These are phyloP conservation scores for Syzygium jambos DNA, from an alignment of 345 rosid species.

Conservation along the genomic window DNA sequence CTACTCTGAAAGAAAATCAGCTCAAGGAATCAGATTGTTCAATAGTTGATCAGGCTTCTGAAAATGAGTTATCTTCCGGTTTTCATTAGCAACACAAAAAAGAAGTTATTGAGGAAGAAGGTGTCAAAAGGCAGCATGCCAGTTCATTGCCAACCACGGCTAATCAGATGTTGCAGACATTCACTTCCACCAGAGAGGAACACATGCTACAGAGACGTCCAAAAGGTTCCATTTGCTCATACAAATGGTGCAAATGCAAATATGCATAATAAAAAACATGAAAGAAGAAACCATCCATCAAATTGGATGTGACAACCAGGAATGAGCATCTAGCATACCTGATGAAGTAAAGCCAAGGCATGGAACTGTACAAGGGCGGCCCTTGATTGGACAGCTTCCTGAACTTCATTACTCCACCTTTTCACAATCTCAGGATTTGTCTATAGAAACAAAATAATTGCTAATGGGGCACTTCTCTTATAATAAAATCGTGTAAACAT, in stretches of 20 bases:
- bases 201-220: not conserved
- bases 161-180: not conserved
- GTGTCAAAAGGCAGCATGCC: not conserved
- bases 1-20: not conserved
- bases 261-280: not conserved
- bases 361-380: conserved; percentile 98
- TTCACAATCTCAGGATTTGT: conserved; percentile 89
- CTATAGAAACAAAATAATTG: conserved; percentile 19
- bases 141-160: not conserved
- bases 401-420: conserved; percentile 99
- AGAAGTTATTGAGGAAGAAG: not conserved
- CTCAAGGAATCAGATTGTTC: not conserved
- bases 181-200: not conserved
- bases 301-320: not conserved
- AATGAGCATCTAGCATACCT: conserved; percentile 23
- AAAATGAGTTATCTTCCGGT: not conserved
- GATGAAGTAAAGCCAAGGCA: conserved; percentile 88
- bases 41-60: not conserved
- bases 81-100: not conserved
- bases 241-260: not conserved
- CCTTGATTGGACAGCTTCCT: conserved; percentile 96
- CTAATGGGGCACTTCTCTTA: not conserved
- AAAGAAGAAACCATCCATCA: not conserved
- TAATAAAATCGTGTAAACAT: not conserved
- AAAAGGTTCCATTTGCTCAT: not conserved